Base-by-base conservation (phyloP, 2,329 filamentous ascomycete genomes). In the Ilyonectria sp. region DNA sequence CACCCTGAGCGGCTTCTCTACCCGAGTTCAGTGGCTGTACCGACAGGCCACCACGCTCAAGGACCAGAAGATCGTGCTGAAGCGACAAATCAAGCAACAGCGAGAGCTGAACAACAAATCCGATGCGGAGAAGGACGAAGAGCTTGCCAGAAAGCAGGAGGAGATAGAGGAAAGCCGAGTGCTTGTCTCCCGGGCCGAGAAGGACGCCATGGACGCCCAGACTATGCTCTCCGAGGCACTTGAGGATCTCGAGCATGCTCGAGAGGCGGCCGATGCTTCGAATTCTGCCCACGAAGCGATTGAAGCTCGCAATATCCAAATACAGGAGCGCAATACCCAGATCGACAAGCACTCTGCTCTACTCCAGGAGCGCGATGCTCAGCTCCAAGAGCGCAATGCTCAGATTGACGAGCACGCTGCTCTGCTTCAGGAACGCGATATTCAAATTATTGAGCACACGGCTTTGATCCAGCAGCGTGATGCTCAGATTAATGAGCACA, bases 11-110 rank as follows among this genome's bases (percentile, higher is more conserved):
- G 93, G 91, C 21, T 97, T 98, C 79, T 92, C 91, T 17, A 84
- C 89, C 9, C 94, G 93, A 75, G 90, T 98, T 1, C 92, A 94
- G 75, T 92, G 90, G 82, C 84, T 98, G 5, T 94, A 94, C 77
- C 86, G 87, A 46, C 92, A 94, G 65, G 89, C 94, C n/a, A 92
- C 91, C 19, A 89, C 89, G 21, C 84, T 98, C 40, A 91, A 93
- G 69, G 93, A 97, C 74, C 95, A 98, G 78, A 97, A 97, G 78
- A 90, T 90, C 55, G 95, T 97, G 23, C 86, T 98, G 9, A 92
- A 95, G 76, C 90, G 94, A 49, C 95, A 98, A 79, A 95, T 98
- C 76, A 95, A 97, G 82, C 95, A 98, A 79, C 95, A 98, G 81
- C 92, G 95, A 65, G 94, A 97, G 77, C 87, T 98, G 64, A 97